Conservation (phyloP, 225 moss, liverwort and hornwort genomes). For the Physcomitrellopsis africana region DNA sequence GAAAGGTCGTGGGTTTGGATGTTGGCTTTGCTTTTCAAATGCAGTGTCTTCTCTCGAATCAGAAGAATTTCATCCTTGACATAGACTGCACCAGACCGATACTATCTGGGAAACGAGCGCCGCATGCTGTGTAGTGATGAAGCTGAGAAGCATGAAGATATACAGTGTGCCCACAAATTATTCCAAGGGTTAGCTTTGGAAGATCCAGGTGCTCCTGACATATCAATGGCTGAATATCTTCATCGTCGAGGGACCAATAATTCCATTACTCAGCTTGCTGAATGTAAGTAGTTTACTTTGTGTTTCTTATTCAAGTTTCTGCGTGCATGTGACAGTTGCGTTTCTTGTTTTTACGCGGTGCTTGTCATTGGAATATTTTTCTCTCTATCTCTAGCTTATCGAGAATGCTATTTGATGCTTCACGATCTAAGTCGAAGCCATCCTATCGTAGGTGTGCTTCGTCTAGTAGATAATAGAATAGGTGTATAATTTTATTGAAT, state of each 20-base stretch:
- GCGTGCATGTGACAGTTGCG: not conserved
- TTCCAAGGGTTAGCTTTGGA: conserved; percentile 60
- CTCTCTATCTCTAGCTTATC: not conserved
- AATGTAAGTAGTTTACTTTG: conserved; percentile 52
- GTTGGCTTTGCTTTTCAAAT: conserved; percentile 1
- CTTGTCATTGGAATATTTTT: conserved; percentile 11
- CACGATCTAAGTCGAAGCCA: conserved; percentile 1
- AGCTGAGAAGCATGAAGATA: conserved; percentile 70
- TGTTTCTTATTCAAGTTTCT: conserved; percentile 26
- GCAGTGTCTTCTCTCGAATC: conserved; percentile 10
- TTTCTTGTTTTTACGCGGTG: not conserved
- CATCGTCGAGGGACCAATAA: conserved; percentile 57
- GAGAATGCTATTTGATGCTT: not conserved
- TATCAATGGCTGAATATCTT: conserved; percentile 81
- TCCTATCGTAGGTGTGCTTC: conserved; percentile 6
- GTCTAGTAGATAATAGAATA: not conserved
- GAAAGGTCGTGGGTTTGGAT: not conserved
- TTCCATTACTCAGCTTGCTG: conserved; percentile 69
- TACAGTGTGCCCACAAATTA: conserved; percentile 69
- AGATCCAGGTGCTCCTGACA: conserved; percentile 61
- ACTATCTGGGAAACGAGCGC: conserved; percentile 74
- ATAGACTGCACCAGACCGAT: conserved; percentile 73
- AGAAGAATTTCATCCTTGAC: conserved; percentile 52
- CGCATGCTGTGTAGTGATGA: conserved; percentile 60
- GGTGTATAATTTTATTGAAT: conserved; percentile 20